Conservation (phyloP, 2,329 filamentous ascomycete genomes). For the Dendryphion nanum region DNA sequence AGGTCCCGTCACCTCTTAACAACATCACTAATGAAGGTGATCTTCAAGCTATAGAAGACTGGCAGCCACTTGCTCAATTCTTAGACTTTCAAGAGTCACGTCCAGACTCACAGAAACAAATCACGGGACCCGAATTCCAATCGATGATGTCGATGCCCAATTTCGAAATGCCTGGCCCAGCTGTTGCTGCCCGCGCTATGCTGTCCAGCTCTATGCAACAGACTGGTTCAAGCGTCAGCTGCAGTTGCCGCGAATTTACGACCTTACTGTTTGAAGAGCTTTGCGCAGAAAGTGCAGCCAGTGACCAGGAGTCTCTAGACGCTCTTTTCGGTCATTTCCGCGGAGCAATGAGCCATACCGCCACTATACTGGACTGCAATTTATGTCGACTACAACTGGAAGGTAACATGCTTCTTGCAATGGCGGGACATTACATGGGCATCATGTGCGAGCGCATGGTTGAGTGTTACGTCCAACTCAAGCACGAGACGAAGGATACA, state of each 20-base stretch:
- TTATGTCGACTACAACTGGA: neutral
- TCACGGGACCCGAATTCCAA: neutral
- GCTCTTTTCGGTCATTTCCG: conserved; percentile 1
- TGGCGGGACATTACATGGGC: conserved; percentile 1
- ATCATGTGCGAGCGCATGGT: neutral
- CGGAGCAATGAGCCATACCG: neutral
- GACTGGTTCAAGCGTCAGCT: neutral
- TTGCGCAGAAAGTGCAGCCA: neutral
- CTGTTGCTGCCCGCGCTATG: neutral
- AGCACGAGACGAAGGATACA: neutral
- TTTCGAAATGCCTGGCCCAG: neutral
- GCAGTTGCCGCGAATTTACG: neutral
- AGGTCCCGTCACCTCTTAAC: neutral
- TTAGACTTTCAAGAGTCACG: neutral
- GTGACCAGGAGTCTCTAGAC: neutral
- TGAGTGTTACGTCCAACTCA: neutral
- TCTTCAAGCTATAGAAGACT: neutral
- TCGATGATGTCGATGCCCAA: neutral
- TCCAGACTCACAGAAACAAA: neutral
- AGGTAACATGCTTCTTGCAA: conserved; percentile 1
- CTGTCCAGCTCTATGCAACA: neutral
- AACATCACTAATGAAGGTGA: neutral
- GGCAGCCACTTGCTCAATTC: neutral
- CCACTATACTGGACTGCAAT: conserved; percentile 1
- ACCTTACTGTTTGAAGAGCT: conserved; percentile 1